Evolutionary conservation across 352 stramenopile genomes (phyloP), one percentile per base, ranked within the genome.

Genomic region (Phytophthora pistaciae): DNA sequence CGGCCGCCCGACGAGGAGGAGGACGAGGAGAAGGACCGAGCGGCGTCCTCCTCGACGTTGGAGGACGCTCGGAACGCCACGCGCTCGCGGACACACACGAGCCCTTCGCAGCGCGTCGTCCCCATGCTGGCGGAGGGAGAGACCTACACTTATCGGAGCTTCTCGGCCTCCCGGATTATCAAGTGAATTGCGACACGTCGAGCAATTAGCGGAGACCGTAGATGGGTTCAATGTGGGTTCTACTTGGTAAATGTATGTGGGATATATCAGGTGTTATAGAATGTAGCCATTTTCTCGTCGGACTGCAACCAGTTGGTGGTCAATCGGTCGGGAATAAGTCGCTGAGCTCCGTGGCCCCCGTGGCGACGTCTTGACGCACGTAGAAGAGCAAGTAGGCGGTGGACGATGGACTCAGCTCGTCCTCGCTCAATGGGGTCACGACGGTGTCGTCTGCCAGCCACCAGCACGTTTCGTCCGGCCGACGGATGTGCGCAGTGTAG

Each of bases 381-480:
- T 88, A 93, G 64, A 93, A 92, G n/a, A 93, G 78, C 72, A 94
- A 48, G 53, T 94, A 94, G 40, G 84, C 85, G 7, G 84, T 75
- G 33, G 72, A 64, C 1, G 84, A 91, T 1, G 82, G 80, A 9
- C 74, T 67, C 6, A 90, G 46, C 1, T 76, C 72, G 44, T 71
- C 25, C 53, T 75, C 23, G 25, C 55, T 42, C 8, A 77, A 56
- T 3, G 55, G 68, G 1, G 74, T 71, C 5, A 74, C 85, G 27
- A 58, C 80, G n/a, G 75, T 83, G 82, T 99, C 97, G 66, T 99
- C 97, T 53, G 98, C 98, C 54, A 97, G 81, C 75, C 95, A 98
- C 97, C 97, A 99, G 29, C 27, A 56, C 3, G 18, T 59, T 44
- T 80, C 72, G 40, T 67, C 70, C 18, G 70, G 56, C 23, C 81